Evolutionary conservation across 106 monocot genomes (phyloP).

Genomic region (Hemerocallis citrina): DNA sequence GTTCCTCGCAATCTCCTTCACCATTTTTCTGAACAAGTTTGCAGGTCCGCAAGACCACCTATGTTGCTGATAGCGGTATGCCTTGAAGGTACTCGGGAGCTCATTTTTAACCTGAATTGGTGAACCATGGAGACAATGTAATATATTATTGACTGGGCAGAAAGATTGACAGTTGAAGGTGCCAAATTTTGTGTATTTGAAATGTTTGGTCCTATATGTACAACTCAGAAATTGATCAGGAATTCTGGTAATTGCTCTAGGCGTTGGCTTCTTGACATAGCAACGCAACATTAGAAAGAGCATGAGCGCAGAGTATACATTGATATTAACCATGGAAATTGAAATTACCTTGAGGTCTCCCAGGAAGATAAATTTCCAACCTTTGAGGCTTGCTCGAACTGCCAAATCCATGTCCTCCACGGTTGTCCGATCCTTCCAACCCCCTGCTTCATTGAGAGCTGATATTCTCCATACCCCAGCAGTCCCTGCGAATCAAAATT

Average conservation of each 20-base stretch:
- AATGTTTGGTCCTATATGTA: too few species aligned
- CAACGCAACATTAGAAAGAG: not conserved
- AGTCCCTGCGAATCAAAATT: slow-evolving; percentile 17
- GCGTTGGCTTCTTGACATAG: too few species aligned
- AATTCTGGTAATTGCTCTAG: not conserved
- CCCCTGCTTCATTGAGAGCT: slow-evolving; percentile 39
- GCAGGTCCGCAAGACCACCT: slow-evolving; percentile 68
- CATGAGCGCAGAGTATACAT: too few species aligned
- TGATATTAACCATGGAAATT: not conserved
- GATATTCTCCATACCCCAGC: slow-evolving; percentile 37
- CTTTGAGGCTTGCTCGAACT: slow-evolving; percentile 37
- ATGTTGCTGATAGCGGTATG: slow-evolving; percentile 63
- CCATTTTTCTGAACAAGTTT: slow-evolving; percentile 62
- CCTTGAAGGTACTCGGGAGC: slow-evolving; percentile 56
- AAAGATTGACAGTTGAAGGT: too few species aligned
- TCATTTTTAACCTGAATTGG: slow-evolving; percentile 49
- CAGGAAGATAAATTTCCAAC: slow-evolving; percentile 39
- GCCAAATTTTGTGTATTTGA: too few species aligned
- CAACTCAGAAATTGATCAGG: too few species aligned
- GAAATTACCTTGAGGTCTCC: slow-evolving; percentile 25
- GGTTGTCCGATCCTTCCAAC: slow-evolving; percentile 41
- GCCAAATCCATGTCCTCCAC: slow-evolving; percentile 54
- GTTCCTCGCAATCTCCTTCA: slow-evolving; percentile 39
- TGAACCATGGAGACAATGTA: too few species aligned
- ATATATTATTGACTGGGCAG: too few species aligned